Evolutionary conservation across 2,329 filamentous ascomycete species (phyloP).

Genomic region (Aureobasidium sp.): DNA sequence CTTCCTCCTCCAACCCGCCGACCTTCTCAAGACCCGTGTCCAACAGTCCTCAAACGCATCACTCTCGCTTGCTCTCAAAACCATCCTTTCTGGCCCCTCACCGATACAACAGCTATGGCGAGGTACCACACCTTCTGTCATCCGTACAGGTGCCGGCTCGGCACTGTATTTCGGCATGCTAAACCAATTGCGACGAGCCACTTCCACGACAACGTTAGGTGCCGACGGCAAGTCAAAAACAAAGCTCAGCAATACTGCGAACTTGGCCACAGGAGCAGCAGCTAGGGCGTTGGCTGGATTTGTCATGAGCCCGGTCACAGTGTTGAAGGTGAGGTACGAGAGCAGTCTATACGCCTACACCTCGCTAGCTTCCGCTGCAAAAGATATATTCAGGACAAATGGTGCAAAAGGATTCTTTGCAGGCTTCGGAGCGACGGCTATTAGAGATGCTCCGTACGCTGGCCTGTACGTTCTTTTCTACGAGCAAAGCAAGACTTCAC

Average conservation of each 20-base stretch:
- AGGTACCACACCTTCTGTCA: conserved; percentile 83
- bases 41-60: conserved; percentile 71
- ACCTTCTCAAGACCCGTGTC: conserved; percentile 91
- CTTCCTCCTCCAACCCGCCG: conserved; percentile 85
- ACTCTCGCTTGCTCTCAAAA: conserved; percentile 60
- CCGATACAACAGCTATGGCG: conserved; percentile 78
- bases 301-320: conserved; percentile 88
- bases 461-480: conserved; percentile 93
- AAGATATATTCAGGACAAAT: conserved; percentile 65
- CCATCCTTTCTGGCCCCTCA: conserved; percentile 59
- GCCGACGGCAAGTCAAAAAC: not conserved
- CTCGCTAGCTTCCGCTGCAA: conserved; percentile 64
- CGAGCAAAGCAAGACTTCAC: conserved; percentile 66
- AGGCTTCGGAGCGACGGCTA: conserved; percentile 87
- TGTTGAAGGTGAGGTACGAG: conserved; percentile 95
- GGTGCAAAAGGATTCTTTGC: conserved; percentile 82
- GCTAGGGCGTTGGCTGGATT: conserved; percentile 84
- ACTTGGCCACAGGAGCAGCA: conserved; percentile 75
- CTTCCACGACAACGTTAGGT: conserved; percentile 19
- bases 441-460: conserved; percentile 93
- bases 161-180: conserved; percentile 90
- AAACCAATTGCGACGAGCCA: conserved; percentile 49
- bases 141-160: conserved; percentile 86
- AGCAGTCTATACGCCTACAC: conserved; percentile 77
- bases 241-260: conserved; percentile 74